A percentile compares a stretch with the other conserved stretches of the same genome.
Conservation (phyloP, 306 rosid species). For the Parietaria judaica region DNA sequence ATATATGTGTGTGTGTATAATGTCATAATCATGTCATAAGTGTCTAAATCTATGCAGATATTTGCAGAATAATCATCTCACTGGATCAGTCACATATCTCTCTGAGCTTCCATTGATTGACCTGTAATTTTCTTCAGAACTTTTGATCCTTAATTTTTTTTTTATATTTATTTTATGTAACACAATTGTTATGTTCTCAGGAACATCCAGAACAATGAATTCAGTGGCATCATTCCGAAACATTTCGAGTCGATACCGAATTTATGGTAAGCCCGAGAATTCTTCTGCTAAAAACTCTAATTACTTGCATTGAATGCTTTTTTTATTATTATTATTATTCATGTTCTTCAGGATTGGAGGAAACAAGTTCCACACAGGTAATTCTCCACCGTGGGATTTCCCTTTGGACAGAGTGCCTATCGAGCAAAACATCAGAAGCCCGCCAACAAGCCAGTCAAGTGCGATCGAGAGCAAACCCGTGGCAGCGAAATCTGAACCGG, state of each 20-base stretch:
- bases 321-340: not conserved
- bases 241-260: constrained; percentile 74
- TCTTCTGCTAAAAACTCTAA: constrained; percentile 4
- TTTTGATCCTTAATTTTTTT: constrained; percentile 2
- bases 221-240: constrained; percentile 80
- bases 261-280: constrained; percentile 45
- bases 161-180: constrained; percentile 20
- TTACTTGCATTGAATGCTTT: constrained; percentile 9
- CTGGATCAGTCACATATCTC: constrained; percentile 84
- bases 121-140: constrained; percentile 37
- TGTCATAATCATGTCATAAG: constrained; percentile 5
- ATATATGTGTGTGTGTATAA: not conserved
- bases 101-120: constrained; percentile 71
- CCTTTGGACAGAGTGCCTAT: constrained; percentile 44
- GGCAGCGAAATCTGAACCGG: constrained; percentile 14
- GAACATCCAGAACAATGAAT: constrained; percentile 69
- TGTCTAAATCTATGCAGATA: constrained; percentile 43
- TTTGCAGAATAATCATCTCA: constrained; percentile 65
- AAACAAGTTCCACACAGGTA: constrained; percentile 51
- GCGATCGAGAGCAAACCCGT: constrained; percentile 57
- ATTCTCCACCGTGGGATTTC: constrained; percentile 78
- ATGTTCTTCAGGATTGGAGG: constrained; percentile 62
- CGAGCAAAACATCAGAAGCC: constrained; percentile 41
- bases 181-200: constrained; percentile 32
- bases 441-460: constrained; percentile 67